phyloP scores from a whole-genome alignment of 116 monocot genomes.

The Dioscorea cayenensis region DNA sequence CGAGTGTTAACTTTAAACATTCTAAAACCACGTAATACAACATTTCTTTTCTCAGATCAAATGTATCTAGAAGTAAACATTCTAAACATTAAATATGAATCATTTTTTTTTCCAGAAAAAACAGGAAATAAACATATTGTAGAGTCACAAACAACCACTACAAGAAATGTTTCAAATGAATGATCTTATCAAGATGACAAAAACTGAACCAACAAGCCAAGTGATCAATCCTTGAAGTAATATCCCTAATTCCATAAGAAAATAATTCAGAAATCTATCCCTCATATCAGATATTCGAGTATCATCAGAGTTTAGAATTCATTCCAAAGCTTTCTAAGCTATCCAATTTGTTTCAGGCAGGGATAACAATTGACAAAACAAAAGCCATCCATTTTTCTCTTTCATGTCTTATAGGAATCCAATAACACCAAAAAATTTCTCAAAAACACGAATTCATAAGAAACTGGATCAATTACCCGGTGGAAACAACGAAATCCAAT shows the following conservation, averaged over 20 bases:
- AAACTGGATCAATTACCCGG: neutral
- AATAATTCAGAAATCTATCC: no score
- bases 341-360: neutral
- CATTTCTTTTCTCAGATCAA: no score
- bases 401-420: neutral
- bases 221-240: neutral
- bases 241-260: neutral
- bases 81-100: no score
- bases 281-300: neutral
- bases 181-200: neutral
- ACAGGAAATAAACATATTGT: neutral
- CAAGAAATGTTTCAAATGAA: neutral
- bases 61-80: neutral
- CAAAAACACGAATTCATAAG: neutral
- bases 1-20: no score
- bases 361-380: neutral
- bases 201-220: neutral
- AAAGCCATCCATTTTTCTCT: no score
- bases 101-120: no score
- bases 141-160: neutral
- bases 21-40: no score
- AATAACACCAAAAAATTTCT: neutral
- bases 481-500: neutral
- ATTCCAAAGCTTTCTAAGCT: neutral
- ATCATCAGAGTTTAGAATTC: neutral